Evolutionary conservation across 129 eudicot genomes (phyloP).

Genomic region (Centrapalus pauciflorus): DNA sequence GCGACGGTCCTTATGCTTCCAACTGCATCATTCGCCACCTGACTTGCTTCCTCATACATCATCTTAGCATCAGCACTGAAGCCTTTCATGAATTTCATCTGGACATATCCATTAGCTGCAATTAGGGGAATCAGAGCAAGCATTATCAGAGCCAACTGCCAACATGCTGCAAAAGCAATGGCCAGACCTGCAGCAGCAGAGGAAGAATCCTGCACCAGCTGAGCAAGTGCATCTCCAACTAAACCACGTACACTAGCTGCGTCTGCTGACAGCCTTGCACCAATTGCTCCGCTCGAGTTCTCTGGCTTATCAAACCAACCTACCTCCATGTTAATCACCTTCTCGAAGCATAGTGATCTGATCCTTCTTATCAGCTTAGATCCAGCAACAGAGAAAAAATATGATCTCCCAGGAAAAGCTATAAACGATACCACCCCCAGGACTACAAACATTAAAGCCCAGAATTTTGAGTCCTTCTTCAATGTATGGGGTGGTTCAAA

Average conservation of each 20-base stretch:
- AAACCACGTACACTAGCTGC: slow-evolving; percentile 74
- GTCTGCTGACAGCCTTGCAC: slow-evolving; percentile 76
- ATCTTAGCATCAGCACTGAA: slow-evolving; percentile 90
- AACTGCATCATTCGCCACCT: slow-evolving; percentile 88
- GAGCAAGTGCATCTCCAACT: slow-evolving; percentile 80
- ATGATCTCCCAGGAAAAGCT: slow-evolving; percentile 55
- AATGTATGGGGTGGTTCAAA: slow-evolving; percentile 49
- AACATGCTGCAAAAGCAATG: slow-evolving; percentile 73
- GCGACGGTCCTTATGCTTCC: slow-evolving; percentile 88
- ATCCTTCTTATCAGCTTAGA: slow-evolving; percentile 57
- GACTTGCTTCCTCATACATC: slow-evolving; percentile 93
- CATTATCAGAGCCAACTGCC: slow-evolving; percentile 74
- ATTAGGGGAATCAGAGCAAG: slow-evolving; percentile 72
- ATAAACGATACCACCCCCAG: slow-evolving; percentile 50
- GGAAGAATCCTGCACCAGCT: slow-evolving; percentile 60
- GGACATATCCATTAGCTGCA: slow-evolving; percentile 59
- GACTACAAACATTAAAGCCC: slow-evolving; percentile 67
- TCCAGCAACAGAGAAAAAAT: slow-evolving; percentile 75
- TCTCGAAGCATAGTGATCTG: slow-evolving; percentile 68
- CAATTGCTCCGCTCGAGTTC: slow-evolving; percentile 76
- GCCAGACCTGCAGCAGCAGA: slow-evolving; percentile 44
- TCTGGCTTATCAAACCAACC: slow-evolving; percentile 84
- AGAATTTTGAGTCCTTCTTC: slow-evolving; percentile 53
- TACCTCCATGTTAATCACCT: slow-evolving; percentile 74
- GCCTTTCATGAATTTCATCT: slow-evolving; percentile 70